Evolutionary conservation across 1,284 basidiomycete genomes (phyloP).

Genomic region (Anthracocystis setariae): DNA sequence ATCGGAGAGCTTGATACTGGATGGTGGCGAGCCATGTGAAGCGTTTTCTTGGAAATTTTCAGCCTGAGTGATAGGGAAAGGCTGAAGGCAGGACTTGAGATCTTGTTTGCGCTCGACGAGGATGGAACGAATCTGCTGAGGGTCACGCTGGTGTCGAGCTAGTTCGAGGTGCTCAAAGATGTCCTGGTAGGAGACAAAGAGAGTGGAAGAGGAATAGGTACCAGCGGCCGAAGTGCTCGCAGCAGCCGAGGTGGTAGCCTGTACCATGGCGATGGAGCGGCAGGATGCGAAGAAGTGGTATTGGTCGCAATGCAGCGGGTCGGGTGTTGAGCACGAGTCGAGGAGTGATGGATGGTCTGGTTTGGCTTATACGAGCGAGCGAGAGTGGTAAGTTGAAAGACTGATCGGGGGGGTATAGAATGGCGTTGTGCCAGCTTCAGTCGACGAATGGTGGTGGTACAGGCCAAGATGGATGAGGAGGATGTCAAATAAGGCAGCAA

Average conservation of each 20-base stretch:
- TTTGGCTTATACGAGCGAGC: too few relatives aligned
- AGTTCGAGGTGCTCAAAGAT: constrained; percentile 61
- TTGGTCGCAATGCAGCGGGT: too few relatives aligned
- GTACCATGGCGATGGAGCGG: constrained; percentile 1
- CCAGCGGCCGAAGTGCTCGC: background rate
- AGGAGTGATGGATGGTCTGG: background rate
- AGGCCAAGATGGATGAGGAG: too few relatives aligned
- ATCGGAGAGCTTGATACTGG: constrained; percentile 75
- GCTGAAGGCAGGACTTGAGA: constrained; percentile 48
- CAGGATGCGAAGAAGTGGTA: too few relatives aligned
- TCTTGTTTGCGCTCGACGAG: constrained; percentile 36
- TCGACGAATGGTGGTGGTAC: too few relatives aligned
- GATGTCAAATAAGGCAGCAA: too few relatives aligned
- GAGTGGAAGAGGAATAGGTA: constrained; percentile 6
- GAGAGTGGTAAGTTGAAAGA: too few relatives aligned
- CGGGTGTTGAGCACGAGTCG: too few relatives aligned
- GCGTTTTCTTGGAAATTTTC: constrained; percentile 11
- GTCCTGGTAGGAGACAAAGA: constrained; percentile 55
- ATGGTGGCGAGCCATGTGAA: constrained; percentile 7
- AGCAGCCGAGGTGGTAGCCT: background rate
- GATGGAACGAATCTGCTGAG: constrained; percentile 33
- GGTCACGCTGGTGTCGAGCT: constrained; percentile 37
- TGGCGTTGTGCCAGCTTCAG: too few relatives aligned
- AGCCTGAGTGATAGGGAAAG: constrained; percentile 22
- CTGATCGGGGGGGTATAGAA: background rate